Conservation (phyloP, 305 asterid genomes). For the Solanum hybrid region DNA sequence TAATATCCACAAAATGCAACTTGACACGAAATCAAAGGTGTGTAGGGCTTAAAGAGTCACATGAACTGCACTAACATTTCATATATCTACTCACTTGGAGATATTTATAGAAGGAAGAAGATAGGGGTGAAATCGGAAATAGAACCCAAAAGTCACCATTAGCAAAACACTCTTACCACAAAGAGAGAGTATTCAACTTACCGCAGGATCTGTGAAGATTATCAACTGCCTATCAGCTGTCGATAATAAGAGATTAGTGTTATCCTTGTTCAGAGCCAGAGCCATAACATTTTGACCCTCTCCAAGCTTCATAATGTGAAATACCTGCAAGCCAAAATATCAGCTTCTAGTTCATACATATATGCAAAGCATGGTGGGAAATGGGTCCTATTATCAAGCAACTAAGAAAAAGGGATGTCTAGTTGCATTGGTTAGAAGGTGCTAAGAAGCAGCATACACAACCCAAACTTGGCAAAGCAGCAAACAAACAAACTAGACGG, state of each 20-base stretch:
- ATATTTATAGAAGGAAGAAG: background rate
- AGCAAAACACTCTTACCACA: constrained; percentile 5
- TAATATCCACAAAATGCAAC: background rate
- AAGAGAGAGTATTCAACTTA: constrained; percentile 36
- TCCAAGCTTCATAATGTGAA: constrained; percentile 56
- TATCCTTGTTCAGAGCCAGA: constrained; percentile 71
- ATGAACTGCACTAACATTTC: background rate
- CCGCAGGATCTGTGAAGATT: constrained; percentile 88
- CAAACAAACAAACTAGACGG: background rate
- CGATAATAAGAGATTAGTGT: constrained; percentile 83
- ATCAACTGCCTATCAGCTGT: constrained; percentile 80
- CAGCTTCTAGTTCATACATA: constrained; percentile 3
- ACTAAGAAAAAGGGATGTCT: background rate
- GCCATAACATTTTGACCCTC: constrained; percentile 72
- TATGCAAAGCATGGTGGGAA: background rate
- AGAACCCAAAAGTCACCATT: background rate
- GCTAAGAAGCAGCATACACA: background rate
- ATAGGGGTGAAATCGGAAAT: background rate
- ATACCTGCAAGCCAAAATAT: constrained; percentile 39
- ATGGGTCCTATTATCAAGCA: background rate
- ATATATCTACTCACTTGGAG: background rate
- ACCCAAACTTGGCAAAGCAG: background rate
- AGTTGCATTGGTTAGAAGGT: background rate
- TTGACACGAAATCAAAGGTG: background rate
- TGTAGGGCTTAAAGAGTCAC: background rate